Percentiles rank a stretch among this genome's conserved stretches.
Evolutionary conservation across 2,329 filamentous ascomycete species (phyloP).

Genomic region (Aspergillus unguis): DNA sequence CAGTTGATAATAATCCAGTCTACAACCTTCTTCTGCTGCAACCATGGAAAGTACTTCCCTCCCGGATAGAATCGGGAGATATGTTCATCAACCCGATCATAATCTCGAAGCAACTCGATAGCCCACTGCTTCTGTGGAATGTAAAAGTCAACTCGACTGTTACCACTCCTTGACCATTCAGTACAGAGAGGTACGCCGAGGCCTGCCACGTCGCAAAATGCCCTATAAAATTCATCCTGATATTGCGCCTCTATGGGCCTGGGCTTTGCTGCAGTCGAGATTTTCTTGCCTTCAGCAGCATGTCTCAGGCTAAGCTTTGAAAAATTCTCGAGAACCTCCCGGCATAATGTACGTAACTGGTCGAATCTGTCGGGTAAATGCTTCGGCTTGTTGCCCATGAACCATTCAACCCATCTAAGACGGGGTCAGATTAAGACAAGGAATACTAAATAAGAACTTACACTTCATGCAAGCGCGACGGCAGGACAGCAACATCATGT

Average conservation of each 20-base stretch:
- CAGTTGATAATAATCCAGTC: conserved; percentile 14
- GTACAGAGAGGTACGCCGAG: conserved; percentile 14
- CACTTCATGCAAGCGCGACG: conserved; percentile 15
- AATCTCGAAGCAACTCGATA: conserved; percentile 6
- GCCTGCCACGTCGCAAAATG: conserved; percentile 7
- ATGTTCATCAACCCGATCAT: conserved; percentile 10
- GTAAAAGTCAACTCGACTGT: conserved; percentile 15
- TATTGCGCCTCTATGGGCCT: conserved; percentile 15
- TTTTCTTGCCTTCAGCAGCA: not conserved
- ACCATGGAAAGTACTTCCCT: conserved; percentile 6
- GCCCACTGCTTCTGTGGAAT: conserved; percentile 15
- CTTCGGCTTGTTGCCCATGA: not conserved
- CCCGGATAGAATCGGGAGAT: not conserved
- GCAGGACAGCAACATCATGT: conserved; percentile 12
- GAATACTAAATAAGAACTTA: conserved; percentile 10
- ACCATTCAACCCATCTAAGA: conserved; percentile 2
- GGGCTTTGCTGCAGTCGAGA: not conserved
- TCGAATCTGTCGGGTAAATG: not conserved
- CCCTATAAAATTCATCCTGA: conserved; percentile 14
- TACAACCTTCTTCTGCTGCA: not conserved
- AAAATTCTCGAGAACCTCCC: not conserved
- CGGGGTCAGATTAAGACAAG: conserved; percentile 8
- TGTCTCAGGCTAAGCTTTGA: not conserved
- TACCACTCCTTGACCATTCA: conserved; percentile 14
- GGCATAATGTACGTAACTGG: not conserved